Conservation (phyloP, 495 filamentous ascomycete genomes). For the Hypoxylon perforatum region DNA sequence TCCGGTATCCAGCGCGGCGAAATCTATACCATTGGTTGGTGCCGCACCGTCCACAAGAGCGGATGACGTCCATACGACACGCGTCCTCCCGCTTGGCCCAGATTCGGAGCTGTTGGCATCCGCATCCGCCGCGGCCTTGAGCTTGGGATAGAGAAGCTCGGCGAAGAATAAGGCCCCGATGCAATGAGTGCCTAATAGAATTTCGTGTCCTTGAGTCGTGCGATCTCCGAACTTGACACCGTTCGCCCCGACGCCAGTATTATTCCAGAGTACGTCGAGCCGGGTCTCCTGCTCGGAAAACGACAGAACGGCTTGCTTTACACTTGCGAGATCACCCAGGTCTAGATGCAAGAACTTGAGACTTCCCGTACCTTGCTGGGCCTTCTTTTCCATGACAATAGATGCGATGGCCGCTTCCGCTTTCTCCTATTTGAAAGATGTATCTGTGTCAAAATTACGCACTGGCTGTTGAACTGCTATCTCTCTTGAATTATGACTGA, state of each 20-base stretch:
- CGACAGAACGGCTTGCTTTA: slow-evolving; percentile 13
- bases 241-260: slow-evolving; percentile 47
- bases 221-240: slow-evolving; percentile 19
- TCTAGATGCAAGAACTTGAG: slow-evolving; percentile 38
- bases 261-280: slow-evolving; percentile 36
- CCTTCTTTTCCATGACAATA: too few relatives aligned
- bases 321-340: slow-evolving; percentile 26
- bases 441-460: too few relatives aligned
- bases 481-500: too few relatives aligned
- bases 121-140: slow-evolving; percentile 47
- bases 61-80: slow-evolving; percentile 52
- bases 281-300: slow-evolving; percentile 26
- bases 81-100: slow-evolving; percentile 23
- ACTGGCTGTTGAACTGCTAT: too few relatives aligned
- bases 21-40: slow-evolving; percentile 46
- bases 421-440: too few relatives aligned
- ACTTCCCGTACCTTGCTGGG: too few relatives aligned
- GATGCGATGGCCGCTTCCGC: too few relatives aligned
- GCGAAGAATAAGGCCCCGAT: slow-evolving; percentile 50
- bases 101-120: too few relatives aligned
- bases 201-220: slow-evolving; percentile 47
- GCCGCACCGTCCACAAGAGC: slow-evolving; percentile 33
- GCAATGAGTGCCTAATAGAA: slow-evolving; percentile 48
- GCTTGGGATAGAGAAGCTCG: slow-evolving; percentile 54
- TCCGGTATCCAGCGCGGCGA: slow-evolving; percentile 38